Conservation (phyloP, 1,284 basidiomycete species). For the Trichosporon sp. region DNA sequence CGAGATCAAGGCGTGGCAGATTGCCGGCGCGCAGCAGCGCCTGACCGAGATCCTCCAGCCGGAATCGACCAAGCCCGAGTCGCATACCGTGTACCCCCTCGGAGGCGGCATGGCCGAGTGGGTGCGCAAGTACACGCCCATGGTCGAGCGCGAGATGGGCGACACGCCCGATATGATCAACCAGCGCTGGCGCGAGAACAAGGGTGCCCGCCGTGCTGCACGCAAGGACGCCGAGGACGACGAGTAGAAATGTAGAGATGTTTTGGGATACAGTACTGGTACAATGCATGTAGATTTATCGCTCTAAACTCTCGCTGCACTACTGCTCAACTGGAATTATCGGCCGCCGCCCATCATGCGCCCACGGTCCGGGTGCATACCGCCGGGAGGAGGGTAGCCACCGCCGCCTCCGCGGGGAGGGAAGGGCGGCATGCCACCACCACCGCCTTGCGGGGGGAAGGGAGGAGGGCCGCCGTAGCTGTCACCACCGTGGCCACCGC, state of each 20-base stretch:
- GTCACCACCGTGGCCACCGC: conserved; percentile 16
- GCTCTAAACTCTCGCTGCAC: not conserved
- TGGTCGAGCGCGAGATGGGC: conserved; percentile 68
- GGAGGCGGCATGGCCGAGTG: conserved; percentile 72
- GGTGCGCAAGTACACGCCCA: conserved; percentile 66
- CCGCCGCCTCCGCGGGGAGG: conserved; percentile 30
- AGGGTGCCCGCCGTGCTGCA: conserved; percentile 26
- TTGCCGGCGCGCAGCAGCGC: conserved; percentile 57
- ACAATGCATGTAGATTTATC: conserved; percentile 22
- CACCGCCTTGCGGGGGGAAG: conserved; percentile 61
- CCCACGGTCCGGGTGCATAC: conserved; percentile 82
- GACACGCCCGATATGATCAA: conserved; percentile 74
- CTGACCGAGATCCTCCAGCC: not conserved
- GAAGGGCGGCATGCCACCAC: conserved; percentile 31
- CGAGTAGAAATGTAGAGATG: conserved; percentile 16
- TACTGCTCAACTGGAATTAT: conserved; percentile 18
- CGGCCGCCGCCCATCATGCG: conserved; percentile 68
- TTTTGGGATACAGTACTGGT: conserved; percentile 15
- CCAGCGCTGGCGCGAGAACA: conserved; percentile 67
- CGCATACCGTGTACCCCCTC: conserved; percentile 62
- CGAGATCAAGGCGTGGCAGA: conserved; percentile 64
- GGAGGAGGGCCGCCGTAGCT: conserved; percentile 56
- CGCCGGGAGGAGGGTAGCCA: conserved; percentile 49
- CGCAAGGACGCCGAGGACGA: conserved; percentile 23
- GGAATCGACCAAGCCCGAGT: conserved; percentile 8